Percentiles rank a stretch among this genome's conserved stretches.
Conservation (phyloP, 2,329 filamentous ascomycete genomes). For the Madurella fahalii region DNA sequence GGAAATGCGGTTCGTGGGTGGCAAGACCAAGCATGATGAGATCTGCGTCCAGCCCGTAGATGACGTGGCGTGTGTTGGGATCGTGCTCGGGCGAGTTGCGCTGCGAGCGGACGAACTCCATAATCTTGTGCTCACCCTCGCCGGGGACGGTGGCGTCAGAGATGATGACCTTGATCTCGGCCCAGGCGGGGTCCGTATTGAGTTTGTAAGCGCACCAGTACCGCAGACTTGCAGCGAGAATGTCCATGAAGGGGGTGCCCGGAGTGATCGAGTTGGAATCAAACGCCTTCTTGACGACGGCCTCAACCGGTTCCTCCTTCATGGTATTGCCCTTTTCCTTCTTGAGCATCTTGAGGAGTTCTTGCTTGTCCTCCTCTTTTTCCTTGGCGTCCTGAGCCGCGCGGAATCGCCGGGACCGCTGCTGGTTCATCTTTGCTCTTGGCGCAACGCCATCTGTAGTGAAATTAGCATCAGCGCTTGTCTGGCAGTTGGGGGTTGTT, state of each 20-base stretch:
- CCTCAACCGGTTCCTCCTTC: constrained; percentile 58
- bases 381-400: constrained; percentile 91
- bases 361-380: constrained; percentile 86
- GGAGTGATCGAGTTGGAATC: constrained; percentile 86
- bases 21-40: constrained; percentile 97
- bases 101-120: constrained; percentile 95
- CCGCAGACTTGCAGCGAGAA: constrained; percentile 80
- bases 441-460: constrained; percentile 84
- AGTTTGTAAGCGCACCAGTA: constrained; percentile 99
- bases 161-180: constrained; percentile 93
- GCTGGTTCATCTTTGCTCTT: constrained; percentile 99
- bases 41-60: constrained; percentile 96
- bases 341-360: constrained; percentile 79
- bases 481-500: background rate
- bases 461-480: constrained; percentile 26
- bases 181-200: constrained; percentile 94
- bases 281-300: constrained; percentile 80
- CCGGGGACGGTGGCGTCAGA: constrained; percentile 97
- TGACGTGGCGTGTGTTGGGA: constrained; percentile 95
- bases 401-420: constrained; percentile 91
- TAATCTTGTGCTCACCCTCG: constrained; percentile 99
- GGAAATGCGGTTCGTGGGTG: constrained; percentile 96
- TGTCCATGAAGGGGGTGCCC: constrained; percentile 98
- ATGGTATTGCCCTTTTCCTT: constrained; percentile 67
- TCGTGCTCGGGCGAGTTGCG: constrained; percentile 86